Evolutionary conservation across 2,329 filamentous ascomycete genomes (phyloP).

Genomic region (Colletotrichum plurivorum): DNA sequence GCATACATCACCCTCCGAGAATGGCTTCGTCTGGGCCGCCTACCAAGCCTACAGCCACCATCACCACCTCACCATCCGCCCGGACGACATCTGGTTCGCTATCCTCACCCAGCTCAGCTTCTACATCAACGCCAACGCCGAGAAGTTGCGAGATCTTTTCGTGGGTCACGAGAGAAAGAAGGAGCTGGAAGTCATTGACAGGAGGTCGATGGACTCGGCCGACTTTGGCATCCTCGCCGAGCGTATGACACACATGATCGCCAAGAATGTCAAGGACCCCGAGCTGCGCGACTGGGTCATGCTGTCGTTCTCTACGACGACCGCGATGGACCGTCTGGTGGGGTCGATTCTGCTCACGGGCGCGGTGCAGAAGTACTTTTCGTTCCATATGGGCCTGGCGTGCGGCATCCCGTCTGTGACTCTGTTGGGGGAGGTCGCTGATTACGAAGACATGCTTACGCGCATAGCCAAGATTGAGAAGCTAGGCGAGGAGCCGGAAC

Average conservation of each 20-base stretch:
- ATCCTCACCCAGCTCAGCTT: constrained; percentile 63
- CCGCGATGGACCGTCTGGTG: constrained; percentile 55
- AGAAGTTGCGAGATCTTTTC: constrained; percentile 58
- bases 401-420: constrained; percentile 69
- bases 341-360: constrained; percentile 66
- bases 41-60: constrained; percentile 59
- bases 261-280: constrained; percentile 57
- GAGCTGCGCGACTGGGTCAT: constrained; percentile 62
- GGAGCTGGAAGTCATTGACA: constrained; percentile 40
- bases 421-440: constrained; percentile 62
- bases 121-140: constrained; percentile 61
- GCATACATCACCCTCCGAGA: constrained; percentile 39
- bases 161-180: constrained; percentile 56
- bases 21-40: constrained; percentile 56
- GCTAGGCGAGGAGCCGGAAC: constrained; percentile 53
- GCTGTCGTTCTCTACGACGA: constrained; percentile 67
- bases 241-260: constrained; percentile 56
- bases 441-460: constrained; percentile 52
- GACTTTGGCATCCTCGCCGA: constrained; percentile 48
- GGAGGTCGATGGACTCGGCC: constrained; percentile 14
- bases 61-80: constrained; percentile 61
- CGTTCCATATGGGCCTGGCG: constrained; percentile 44
- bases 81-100: constrained; percentile 68
- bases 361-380: constrained; percentile 64
- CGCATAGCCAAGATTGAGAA: constrained; percentile 54